A percentile compares a stretch with the other conserved stretches of the same genome.
Evolutionary conservation across 2,329 filamentous ascomycete species (phyloP).

Genomic region (Fusarium anguioides): DNA sequence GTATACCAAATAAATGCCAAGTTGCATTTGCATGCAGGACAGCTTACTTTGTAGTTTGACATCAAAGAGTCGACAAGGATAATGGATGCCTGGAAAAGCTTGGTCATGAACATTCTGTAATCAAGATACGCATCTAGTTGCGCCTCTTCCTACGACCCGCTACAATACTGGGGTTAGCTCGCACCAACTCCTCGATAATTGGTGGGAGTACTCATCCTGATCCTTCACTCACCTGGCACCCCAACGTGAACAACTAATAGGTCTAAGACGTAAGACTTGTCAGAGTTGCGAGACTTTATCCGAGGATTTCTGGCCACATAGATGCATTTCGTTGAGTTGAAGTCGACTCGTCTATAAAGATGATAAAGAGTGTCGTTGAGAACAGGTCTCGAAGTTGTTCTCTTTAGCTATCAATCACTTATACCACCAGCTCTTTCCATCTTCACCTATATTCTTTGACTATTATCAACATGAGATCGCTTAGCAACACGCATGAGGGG

Average conservation of each 20-base stretch:
- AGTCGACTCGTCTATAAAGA: background rate
- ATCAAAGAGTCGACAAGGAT: background rate
- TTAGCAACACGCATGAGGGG: background rate
- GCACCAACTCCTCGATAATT: background rate
- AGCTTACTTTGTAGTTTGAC: background rate
- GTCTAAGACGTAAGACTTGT: background rate
- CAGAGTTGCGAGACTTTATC: background rate
- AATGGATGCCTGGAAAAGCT: background rate
- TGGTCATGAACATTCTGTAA: background rate
- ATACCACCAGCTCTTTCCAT: background rate
- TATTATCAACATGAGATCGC: background rate
- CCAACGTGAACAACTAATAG: background rate
- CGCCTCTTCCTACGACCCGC: background rate
- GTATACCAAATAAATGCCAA: background rate
- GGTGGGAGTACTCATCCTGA: background rate
- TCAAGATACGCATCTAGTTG: background rate
- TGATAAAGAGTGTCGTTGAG: background rate
- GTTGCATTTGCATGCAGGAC: background rate
- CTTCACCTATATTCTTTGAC: background rate
- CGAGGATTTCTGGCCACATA: background rate
- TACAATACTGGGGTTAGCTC: background rate
- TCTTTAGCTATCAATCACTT: background rate
- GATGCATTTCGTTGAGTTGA: background rate
- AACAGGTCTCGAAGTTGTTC: background rate
- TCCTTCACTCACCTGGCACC: background rate